A percentile compares a stretch with the other conserved stretches of the same genome.
Evolutionary conservation across 192 early-diverging fungal species (phyloP).

Genomic region (Backusella macrospora): DNA sequence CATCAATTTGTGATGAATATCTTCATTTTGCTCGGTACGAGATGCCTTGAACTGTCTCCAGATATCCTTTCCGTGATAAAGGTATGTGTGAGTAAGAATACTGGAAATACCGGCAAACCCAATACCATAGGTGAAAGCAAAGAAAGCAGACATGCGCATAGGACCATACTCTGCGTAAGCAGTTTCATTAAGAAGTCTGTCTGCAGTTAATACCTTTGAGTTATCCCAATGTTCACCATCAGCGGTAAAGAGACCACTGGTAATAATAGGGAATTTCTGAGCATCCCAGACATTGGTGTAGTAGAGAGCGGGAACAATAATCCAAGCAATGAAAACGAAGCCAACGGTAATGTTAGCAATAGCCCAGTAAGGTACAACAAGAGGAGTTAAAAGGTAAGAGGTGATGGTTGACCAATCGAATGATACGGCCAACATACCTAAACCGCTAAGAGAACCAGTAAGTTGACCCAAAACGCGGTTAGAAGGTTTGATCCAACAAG

Average conservation of each 20-base stretch:
- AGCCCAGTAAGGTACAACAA: conserved; percentile 46
- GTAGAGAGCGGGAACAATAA: conserved; percentile 56
- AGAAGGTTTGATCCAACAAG: conserved; percentile 53
- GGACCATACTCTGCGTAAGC: conserved; percentile 51
- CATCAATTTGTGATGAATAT: conserved; percentile 76
- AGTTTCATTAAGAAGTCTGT: conserved; percentile 43
- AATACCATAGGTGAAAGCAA: conserved; percentile 55
- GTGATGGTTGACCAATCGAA: conserved; percentile 62
- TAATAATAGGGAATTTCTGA: conserved; percentile 47
- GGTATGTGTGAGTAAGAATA: conserved; percentile 58
- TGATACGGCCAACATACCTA: conserved; percentile 57
- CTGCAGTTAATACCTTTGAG: conserved; percentile 32
- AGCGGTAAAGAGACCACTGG: conserved; percentile 37
- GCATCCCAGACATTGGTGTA: conserved; percentile 54
- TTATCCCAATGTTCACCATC: conserved; percentile 45
- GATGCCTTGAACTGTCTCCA: conserved; percentile 40
- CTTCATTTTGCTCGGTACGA: conserved; percentile 42
- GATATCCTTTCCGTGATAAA: conserved; percentile 67
- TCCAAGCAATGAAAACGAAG: conserved; percentile 53
- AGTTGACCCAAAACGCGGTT: conserved; percentile 49
- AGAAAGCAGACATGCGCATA: conserved; percentile 51
- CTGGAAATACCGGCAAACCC: conserved; percentile 59
- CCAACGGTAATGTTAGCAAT: conserved; percentile 54
- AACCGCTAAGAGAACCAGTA: conserved; percentile 48
- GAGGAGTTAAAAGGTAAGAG: conserved; percentile 46